Conservation (phyloP, 2,329 filamentous ascomycete species). For the Sporothrix brunneoviolacea region DNA sequence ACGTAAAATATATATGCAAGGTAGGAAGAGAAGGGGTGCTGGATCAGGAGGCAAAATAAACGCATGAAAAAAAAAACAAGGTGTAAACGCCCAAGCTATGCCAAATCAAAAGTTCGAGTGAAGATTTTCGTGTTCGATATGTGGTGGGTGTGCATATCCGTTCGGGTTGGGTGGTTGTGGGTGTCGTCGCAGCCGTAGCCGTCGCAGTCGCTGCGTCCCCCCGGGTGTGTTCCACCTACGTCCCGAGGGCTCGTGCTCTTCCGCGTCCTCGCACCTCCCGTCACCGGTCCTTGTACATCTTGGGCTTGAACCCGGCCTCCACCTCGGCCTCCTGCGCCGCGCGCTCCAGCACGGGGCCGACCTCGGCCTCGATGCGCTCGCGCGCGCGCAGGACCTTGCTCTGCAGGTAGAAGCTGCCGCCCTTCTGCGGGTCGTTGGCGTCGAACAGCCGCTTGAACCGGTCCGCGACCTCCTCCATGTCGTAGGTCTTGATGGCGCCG, state of each 20-base stretch:
- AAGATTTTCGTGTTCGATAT: conserved; percentile 46
- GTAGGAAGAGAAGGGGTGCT: background rate
- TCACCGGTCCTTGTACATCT: conserved; percentile 76
- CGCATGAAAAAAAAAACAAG: conserved; percentile 1
- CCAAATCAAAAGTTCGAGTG: conserved; percentile 40
- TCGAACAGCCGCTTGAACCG: conserved; percentile 95
- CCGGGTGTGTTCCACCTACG: background rate
- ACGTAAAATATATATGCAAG: background rate
- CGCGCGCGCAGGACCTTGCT: conserved; percentile 91
- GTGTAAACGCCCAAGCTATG: conserved; percentile 45
- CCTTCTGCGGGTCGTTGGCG: conserved; percentile 87
- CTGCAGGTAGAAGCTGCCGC: conserved; percentile 95
- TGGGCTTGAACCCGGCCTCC: conserved; percentile 86
- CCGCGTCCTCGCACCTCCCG: background rate
- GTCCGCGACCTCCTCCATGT: conserved; percentile 72
- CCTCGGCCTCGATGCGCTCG: conserved; percentile 85
- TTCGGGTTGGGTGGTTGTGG: no score
- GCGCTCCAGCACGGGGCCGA: conserved; percentile 64
- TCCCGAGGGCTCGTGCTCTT: background rate
- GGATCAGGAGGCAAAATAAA: background rate
- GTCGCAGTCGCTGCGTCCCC: no score
- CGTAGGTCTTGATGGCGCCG: conserved; percentile 26
- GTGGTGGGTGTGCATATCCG: no score
- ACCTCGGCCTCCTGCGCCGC: conserved; percentile 69
- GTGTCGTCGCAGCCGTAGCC: no score